These are phyloP conservation scores for Phytophthora megakarya DNA, from an alignment of 352 stramenopile genomes.

Conservation along the genomic window DNA sequence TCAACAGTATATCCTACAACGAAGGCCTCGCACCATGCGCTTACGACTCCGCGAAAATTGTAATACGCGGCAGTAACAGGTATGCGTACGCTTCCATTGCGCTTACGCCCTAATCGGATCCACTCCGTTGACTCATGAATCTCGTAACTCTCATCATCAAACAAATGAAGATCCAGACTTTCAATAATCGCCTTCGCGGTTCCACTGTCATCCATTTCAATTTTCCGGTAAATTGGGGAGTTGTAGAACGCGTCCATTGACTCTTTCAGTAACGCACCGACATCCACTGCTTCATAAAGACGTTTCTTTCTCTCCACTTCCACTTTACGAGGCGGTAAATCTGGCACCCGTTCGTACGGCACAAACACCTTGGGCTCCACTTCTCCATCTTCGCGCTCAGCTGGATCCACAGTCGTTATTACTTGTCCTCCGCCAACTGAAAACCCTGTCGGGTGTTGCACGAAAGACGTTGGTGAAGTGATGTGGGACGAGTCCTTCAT, in stretches of 20 bases:
- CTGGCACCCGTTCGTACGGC: slow-evolving; percentile 57
- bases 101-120: slow-evolving; percentile 57
- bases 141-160: slow-evolving; percentile 86
- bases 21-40: slow-evolving; percentile 66
- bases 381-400: slow-evolving; percentile 52
- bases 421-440: slow-evolving; percentile 55
- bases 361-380: slow-evolving; percentile 81
- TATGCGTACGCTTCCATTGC: slow-evolving; percentile 62
- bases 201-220: slow-evolving; percentile 53
- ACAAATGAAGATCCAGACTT: slow-evolving; percentile 62
- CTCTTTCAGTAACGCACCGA: slow-evolving; percentile 50
- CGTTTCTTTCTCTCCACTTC: slow-evolving; percentile 76
- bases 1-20: slow-evolving; percentile 58
- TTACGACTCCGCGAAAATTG: slow-evolving; percentile 60
- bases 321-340: slow-evolving; percentile 64
- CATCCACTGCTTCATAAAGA: slow-evolving; percentile 52
- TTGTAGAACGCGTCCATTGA: slow-evolving; percentile 49
- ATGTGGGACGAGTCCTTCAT: slow-evolving; percentile 53
- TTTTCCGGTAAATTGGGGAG: slow-evolving; percentile 42
- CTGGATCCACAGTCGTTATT: slow-evolving; percentile 43
- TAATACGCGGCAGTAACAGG: slow-evolving; percentile 71
- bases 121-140: slow-evolving; percentile 66
- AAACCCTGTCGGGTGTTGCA: slow-evolving; percentile 46
- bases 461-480: slow-evolving; percentile 41
- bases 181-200: slow-evolving; percentile 61